Evolutionary conservation across 345 rosid genomes (phyloP), one percentile per base, ranked within the genome.

Genomic region (Aquilaria sinensis): DNA sequence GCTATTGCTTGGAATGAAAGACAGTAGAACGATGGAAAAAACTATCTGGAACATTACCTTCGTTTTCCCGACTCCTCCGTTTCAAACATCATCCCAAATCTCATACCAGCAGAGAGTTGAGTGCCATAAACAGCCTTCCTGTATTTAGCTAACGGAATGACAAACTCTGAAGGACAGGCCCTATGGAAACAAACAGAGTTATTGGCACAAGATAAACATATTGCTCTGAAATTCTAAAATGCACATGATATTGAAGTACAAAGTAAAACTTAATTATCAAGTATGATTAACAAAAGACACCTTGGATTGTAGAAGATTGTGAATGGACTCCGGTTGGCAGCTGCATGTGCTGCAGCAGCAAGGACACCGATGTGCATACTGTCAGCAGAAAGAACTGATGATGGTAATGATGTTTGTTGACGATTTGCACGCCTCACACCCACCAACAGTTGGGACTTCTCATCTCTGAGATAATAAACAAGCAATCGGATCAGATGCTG

Each of bases 71-170:
- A 89, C 71, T 95, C 99, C 58, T 95, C 97, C 4, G 97, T 91
- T 75, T 95, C 99, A 74, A 91, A 95, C 97, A 95, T 91, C 99
- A 95, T 95, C 51, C 99, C 99, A 63, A 95, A 95, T 72, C 97
- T 82, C 99, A 95, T 95, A 52, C 99, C 96, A 69, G 76, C 85
- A 6, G 99, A 91, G 61, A 91, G 77, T 72, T 90, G 95, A 62
- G 94, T 81, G 29, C 96, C 98, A 45, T 76, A 85, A 49, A 95
- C 83, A 6, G 99, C 83, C 78, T 89, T 95, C 14, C 97, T 76
- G 71, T 77, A 91, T 67, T 81, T 91, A 23, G 81, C 76, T 70
- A 91, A 63, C 47, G 97, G 96, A 70, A 95, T 84, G 62, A 95
- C 96, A 78, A 95, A 95, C 67, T 91, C 94, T 7, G 97, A 84